Evolutionary conservation across 768 basidiomycete species (phyloP), one percentile per base, ranked within the genome.

Genomic region (Flagelloscypha sp.): DNA sequence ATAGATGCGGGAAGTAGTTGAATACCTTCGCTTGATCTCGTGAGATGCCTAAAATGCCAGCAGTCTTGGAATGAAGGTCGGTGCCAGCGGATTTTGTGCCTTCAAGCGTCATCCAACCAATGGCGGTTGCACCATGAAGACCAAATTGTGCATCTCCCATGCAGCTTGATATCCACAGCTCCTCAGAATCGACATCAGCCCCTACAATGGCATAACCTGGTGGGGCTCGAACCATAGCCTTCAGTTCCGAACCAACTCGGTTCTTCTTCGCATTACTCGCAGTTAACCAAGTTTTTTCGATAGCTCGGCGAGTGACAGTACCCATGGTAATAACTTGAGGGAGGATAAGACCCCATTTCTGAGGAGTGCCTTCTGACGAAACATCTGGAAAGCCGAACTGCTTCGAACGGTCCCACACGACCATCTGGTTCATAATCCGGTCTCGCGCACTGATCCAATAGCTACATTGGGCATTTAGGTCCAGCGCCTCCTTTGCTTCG

Each of bases 131-230:
- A 8, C 94, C 94, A 47, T 99, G 93, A 38, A 94, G 55, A 7
- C 94, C 95, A 55, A 99, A 95, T 57, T 99, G 94, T 0, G 92
- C 87, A 51, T 98, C 95, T 1, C 94, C 94, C 88, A 98, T 94
- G 41, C 89, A 88, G 49, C 87, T 92, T 13, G 93, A 94, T 45
- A 98, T 98, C 95, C 95, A 98, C 16, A 99, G 66, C 57, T 99
- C 95, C 61, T 98, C 94, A 30, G 90, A 94, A 57, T 99, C 95
- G 16, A 99, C 95, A 55, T 99, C 95, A 0, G 95, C 95, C 4
- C 95, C 95, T 15, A 99, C 90, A 44, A 99, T 86, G 5, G 84
- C 76, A 54, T 94, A 95, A 1, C 95, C 93, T 0, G 76, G 72
- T 2, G 94, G 95, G 0, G 93, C 93, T 16, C 85, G 80, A 7